Evolutionary conservation across 2,329 filamentous ascomycete species (phyloP), one percentile per base, ranked within the genome.

Genomic region (Alternaria burnsii): DNA sequence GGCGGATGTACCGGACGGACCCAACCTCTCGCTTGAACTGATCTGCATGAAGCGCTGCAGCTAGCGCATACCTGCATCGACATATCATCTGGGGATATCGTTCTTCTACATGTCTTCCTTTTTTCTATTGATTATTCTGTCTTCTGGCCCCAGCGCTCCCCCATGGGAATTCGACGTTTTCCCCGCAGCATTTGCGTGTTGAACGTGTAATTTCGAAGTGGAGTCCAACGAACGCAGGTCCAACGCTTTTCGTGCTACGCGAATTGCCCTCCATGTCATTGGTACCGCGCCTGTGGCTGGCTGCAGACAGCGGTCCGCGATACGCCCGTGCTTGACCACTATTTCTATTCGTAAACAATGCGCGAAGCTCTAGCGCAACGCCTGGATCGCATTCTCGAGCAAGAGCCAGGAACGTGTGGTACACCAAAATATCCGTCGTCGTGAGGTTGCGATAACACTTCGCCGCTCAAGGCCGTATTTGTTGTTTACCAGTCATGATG

Each of bases 1-100:
- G 38, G 46, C 61, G 51, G 59, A 63, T 66, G 60, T 54, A 60
- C 63, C 63, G 60, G 59, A 66, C 68, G 66, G 66, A 55, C 66
- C 65, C 67, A 66, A 53, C 48, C 55, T 69, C 65, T 71, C 71
- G 72, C 71, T 73, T 70, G 67, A 53, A 68, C 68, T 74, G 73
- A 76, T 75, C 73, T 69, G 68, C 73, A 68, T 73, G 70, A 70
- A 71, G 44, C 58, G 73, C 71, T 75, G 70, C 63, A 56, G 59
- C 71, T 73, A 75, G 71, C 65, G 62, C 65, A 57, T 62, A 22
- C 59, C 36, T 59, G 59, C 61, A 63, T 63, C 51, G 53, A 52
- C 34, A 58, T 53, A n/a, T 36, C 28, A 26, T 24, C 55, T 36
- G 34, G 32, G 28, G 18, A 41, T 46, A 18, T 51, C 38, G 14